These are phyloP conservation scores for Talaromyces sp. DNA, from an alignment of 2,329 filamentous ascomycete genomes.

Conservation along the genomic window DNA sequence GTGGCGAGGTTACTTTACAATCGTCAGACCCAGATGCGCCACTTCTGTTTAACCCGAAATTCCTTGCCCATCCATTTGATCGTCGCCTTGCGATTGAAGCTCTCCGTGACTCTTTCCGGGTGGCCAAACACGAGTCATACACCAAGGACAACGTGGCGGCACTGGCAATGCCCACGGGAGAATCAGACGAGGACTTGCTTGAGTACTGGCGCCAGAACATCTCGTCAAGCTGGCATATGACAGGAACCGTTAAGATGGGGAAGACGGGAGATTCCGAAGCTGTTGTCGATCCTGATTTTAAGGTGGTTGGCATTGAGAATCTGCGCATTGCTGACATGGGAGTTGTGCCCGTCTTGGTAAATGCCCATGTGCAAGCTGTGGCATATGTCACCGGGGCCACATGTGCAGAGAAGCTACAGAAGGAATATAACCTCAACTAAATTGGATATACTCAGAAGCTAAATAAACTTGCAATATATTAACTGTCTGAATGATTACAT, in stretches of 20 bases:
- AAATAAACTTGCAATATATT: no score
- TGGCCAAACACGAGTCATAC: slow-evolving; percentile 50
- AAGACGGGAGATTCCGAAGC: slow-evolving; percentile 46
- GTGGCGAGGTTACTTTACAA: slow-evolving; percentile 56
- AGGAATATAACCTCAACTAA: slow-evolving; percentile 44
- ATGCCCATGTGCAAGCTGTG: slow-evolving; percentile 55
- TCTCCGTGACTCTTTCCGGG: slow-evolving; percentile 45
- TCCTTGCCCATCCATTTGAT: slow-evolving; percentile 60
- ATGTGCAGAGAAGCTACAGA: slow-evolving; percentile 55
- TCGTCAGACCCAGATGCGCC: slow-evolving; percentile 56
- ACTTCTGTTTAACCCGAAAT: slow-evolving; percentile 57
- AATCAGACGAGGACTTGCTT: slow-evolving; percentile 59
- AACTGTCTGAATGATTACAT: no score
- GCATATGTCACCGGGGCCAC: slow-evolving; percentile 59
- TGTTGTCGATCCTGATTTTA: slow-evolving; percentile 52
- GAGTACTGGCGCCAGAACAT: slow-evolving; percentile 51
- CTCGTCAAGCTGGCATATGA: slow-evolving; percentile 59
- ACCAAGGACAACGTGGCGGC: slow-evolving; percentile 48
- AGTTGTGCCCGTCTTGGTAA: slow-evolving; percentile 46
- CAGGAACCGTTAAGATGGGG: slow-evolving; percentile 62
- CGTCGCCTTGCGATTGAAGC: slow-evolving; percentile 54
- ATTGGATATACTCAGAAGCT: no score
- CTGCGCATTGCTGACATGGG: slow-evolving; percentile 50
- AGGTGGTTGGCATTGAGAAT: slow-evolving; percentile 41
- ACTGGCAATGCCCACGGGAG: slow-evolving; percentile 51